Base-by-base conservation (phyloP, 192 early-diverging fungal genomes). In the Blastocladiella britannica region DNA sequence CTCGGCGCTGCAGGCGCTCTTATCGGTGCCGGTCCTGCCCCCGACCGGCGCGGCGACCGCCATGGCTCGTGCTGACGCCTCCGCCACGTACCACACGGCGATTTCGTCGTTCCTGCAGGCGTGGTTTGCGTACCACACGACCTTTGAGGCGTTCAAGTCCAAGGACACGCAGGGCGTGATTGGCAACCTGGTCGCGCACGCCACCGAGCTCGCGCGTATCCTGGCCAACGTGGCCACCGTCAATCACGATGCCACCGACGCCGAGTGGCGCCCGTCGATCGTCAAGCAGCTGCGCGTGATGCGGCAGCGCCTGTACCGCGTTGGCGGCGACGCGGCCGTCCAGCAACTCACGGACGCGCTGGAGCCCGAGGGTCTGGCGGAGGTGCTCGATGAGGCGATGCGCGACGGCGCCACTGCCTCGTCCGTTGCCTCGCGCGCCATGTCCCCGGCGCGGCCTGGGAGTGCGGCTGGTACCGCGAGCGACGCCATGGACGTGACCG, bases 61-160 rank as follows among this genome's bases (percentile, higher is more conserved):
- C n/a, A n/a, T n/a, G n/a, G n/a, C n/a, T n/a, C n/a, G n/a, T n/a
- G n/a, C n/a, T n/a, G n/a, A n/a, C n/a, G n/a, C n/a, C 15, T 20
- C 15, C 4, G 15, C 37, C 37, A 20, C 37, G 37, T 20, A 20
- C 37, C n/a, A 47, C 37, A 47, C 37, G 5, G 37, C 12, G 3
- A 2, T 47, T 2, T 47, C 37, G 9, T 9, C 37, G 15, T 82
- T 88, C 60, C 66, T 77, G 43, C 55, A 67, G 2, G 57, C 68
- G 6, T 89, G 74, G 75, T 64, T 62, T 47, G 65, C 62, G 12
- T 89, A 75, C 63, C 81, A 76, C 63, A 59, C 54, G 28, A 63
- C 75, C 8, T 89, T 89, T 56, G 69, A 83, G 51, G 71, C 69
- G 3, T 89, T 85, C 85, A 87, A 87, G 59, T 57, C 66, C 5